phyloP scores from a whole-genome alignment of 768 basidiomycete genomes.

The Leccinum longicurvipes region DNA sequence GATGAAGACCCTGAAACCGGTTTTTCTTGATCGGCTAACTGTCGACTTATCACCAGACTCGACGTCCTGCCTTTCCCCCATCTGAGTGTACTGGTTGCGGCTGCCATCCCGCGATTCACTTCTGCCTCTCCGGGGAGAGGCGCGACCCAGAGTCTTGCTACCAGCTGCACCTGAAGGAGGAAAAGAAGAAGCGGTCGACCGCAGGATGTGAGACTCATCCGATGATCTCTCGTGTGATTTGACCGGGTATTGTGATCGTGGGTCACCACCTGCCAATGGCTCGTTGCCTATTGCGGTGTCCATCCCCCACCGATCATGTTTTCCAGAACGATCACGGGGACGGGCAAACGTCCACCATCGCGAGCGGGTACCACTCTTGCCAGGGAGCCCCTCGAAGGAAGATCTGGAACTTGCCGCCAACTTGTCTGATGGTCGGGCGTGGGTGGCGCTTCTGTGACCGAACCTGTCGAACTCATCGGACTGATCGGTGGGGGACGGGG shows the following conservation, averaged over 20 bases:
- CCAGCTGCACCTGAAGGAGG: conserved; percentile 52
- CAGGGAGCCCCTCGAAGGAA: conserved; percentile 32
- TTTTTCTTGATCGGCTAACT: conserved; percentile 36
- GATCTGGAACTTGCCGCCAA: conserved; percentile 49
- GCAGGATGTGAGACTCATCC: conserved; percentile 21
- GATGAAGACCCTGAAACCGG: conserved; percentile 61
- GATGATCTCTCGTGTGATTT: conserved; percentile 16
- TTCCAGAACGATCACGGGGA: conserved; percentile 39
- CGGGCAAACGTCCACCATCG: conserved; percentile 78
- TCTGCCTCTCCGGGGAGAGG: conserved; percentile 51
- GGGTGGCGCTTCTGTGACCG: conserved; percentile 31
- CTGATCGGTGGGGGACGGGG: conserved; percentile 61
- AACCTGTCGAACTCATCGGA: conserved; percentile 36
- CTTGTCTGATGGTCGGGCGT: conserved; percentile 50
- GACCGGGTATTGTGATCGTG: conserved; percentile 11
- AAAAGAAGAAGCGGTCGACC: conserved; percentile 25
- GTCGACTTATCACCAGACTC: conserved; percentile 31
- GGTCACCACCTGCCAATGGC: conserved; percentile 15
- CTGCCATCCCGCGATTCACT: conserved; percentile 5
- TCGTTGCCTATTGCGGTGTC: neutral
- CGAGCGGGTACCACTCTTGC: conserved; percentile 36
- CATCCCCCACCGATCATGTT: conserved; percentile 3
- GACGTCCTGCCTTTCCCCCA: conserved; percentile 19
- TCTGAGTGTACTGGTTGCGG: conserved; percentile 16
- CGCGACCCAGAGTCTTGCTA: conserved; percentile 60